phyloP scores from a whole-genome alignment of 345 rosid genomes.

The Bretschneidera sinensis region DNA sequence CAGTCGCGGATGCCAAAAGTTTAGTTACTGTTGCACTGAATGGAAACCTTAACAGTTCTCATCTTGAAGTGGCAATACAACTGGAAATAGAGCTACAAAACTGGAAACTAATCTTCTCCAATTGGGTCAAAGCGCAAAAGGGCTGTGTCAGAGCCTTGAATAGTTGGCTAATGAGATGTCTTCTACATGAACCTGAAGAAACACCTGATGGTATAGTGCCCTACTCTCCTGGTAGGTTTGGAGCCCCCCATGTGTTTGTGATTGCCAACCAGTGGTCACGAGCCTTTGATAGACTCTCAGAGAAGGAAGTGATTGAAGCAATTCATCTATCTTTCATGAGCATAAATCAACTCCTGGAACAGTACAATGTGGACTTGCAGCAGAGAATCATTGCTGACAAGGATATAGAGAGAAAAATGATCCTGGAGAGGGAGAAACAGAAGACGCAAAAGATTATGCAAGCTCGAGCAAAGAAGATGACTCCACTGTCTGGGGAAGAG shows the following conservation, averaged over 20 bases:
- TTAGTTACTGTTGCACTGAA: constrained; percentile 31
- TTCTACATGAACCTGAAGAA: constrained; percentile 44
- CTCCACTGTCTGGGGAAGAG: constrained; percentile 8
- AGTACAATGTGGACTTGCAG: constrained; percentile 21
- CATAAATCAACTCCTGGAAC: constrained; percentile 28
- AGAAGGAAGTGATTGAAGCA: constrained; percentile 35
- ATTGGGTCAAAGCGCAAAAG: constrained; percentile 53
- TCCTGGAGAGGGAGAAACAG: constrained; percentile 23
- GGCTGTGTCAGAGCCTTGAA: constrained; percentile 56
- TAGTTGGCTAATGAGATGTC: constrained; percentile 57
- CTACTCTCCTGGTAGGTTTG: constrained; percentile 32
- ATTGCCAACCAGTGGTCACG: constrained; percentile 46
- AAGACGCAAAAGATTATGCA: constrained; percentile 12
- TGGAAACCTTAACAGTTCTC: constrained; percentile 26
- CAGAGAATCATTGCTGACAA: constrained; percentile 12
- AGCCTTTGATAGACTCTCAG: constrained; percentile 32
- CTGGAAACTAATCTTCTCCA: constrained; percentile 42
- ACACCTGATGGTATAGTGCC: constrained; percentile 30
- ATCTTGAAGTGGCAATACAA: constrained; percentile 48
- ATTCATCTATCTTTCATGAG: constrained; percentile 21
- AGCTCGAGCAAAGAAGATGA: constrained; percentile 8
- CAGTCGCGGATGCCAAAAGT: constrained; percentile 37
- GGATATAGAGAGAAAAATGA: constrained; percentile 24
- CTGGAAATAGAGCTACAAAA: constrained; percentile 53
- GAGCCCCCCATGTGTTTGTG: constrained; percentile 45